These are phyloP conservation scores for Globisporangium cylindrosporum DNA, from an alignment of 352 stramenopile genomes.

Conservation along the genomic window DNA sequence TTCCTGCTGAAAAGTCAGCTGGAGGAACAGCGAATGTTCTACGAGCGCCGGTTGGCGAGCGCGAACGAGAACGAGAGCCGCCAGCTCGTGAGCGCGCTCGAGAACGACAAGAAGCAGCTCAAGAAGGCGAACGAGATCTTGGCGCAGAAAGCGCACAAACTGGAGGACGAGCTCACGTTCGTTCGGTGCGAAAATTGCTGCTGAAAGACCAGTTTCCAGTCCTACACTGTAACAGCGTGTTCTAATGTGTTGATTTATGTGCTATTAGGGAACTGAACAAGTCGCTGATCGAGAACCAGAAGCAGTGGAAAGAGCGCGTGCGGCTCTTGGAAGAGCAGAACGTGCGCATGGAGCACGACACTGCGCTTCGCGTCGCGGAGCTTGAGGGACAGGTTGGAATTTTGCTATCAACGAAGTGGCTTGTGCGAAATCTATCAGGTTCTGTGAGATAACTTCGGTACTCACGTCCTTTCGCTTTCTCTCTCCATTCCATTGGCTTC, in stretches of 20 bases:
- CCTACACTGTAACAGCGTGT: not conserved
- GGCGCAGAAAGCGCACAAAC: slow-evolving; percentile 66
- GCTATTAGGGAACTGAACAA: slow-evolving; percentile 75
- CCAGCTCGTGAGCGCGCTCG: slow-evolving; percentile 49
- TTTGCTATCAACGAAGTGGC: not conserved
- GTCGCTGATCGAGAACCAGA: slow-evolving; percentile 85
- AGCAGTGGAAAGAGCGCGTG: slow-evolving; percentile 86
- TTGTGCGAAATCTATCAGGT: not conserved
- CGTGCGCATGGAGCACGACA: slow-evolving; percentile 51
- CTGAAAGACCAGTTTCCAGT: not conserved
- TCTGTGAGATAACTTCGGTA: not conserved
- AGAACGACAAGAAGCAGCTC: slow-evolving; percentile 81
- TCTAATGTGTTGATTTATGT: not conserved
- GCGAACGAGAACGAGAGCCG: slow-evolving; percentile 56
- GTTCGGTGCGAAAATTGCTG: slow-evolving; percentile 43
- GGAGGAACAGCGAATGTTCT: slow-evolving; percentile 94
- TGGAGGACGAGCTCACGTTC: slow-evolving; percentile 81
- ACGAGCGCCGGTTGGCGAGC: slow-evolving; percentile 78
- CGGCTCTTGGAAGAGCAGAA: slow-evolving; percentile 67
- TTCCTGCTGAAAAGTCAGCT: slow-evolving; percentile 95
- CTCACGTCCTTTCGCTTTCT: not conserved
- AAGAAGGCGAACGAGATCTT: slow-evolving; percentile 69
- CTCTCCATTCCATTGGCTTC: not conserved
- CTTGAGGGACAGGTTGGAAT: slow-evolving; percentile 69
- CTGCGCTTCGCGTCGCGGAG: slow-evolving; percentile 58